Evolutionary conservation across 768 basidiomycete species (phyloP).

Genomic region (Glaciozyma martinii): DNA sequence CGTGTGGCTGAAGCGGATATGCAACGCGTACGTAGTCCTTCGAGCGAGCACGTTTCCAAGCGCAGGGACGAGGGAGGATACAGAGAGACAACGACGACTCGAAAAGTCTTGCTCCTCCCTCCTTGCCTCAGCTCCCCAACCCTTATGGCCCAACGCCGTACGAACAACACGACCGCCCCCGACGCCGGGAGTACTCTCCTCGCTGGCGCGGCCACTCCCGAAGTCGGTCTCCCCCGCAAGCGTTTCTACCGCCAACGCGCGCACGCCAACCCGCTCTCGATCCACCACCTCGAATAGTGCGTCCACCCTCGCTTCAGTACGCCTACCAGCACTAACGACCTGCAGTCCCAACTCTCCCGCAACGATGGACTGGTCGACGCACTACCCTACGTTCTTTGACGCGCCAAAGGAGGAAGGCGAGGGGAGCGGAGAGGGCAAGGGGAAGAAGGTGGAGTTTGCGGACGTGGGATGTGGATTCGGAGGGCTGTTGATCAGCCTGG

Average conservation of each 20-base stretch:
- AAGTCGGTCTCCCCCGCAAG: slow-evolving; percentile 38
- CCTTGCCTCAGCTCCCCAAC: too few relatives aligned
- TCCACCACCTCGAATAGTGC: slow-evolving; percentile 68
- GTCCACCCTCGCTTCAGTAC: slow-evolving; percentile 17
- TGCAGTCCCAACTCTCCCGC: slow-evolving; percentile 58
- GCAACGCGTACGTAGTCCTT: too few relatives aligned
- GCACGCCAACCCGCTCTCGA: slow-evolving; percentile 48
- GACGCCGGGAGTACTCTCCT: not conserved
- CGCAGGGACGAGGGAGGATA: too few relatives aligned
- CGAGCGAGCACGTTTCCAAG: too few relatives aligned
- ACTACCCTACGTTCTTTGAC: slow-evolving; percentile 63
- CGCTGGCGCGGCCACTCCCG: not conserved
- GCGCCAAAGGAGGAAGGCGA: slow-evolving; percentile 10
- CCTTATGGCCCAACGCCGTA: too few relatives aligned
- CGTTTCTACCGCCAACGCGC: slow-evolving; percentile 48
- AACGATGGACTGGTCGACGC: slow-evolving; percentile 67
- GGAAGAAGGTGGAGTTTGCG: slow-evolving; percentile 77
- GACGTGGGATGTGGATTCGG: slow-evolving; percentile 98
- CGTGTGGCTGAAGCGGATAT: too few relatives aligned
- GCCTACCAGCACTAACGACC: not conserved
- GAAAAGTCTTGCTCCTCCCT: too few relatives aligned
- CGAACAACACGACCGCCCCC: too few relatives aligned
- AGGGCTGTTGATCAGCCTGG: slow-evolving; percentile 77
- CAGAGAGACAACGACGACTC: too few relatives aligned
- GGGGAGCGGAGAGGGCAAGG: slow-evolving; percentile 37